These are phyloP conservation scores for Mikania micrantha DNA, from an alignment of 129 eudicot species.

Conservation along the genomic window DNA sequence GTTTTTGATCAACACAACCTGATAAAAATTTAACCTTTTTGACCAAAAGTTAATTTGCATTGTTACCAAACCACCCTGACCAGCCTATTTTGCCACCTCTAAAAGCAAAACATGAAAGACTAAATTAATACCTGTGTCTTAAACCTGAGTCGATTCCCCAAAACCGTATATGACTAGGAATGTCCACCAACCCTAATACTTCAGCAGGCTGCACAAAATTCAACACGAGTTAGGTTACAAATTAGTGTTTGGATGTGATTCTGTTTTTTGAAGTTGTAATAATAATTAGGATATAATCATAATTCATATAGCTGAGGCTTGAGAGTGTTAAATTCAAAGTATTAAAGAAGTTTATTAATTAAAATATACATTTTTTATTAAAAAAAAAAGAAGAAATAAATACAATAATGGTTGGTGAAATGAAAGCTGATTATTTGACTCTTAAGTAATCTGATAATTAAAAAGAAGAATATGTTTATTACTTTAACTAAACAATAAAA, in stretches of 20 bases:
- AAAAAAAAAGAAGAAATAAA: neutral
- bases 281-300: neutral
- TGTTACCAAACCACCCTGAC: neutral
- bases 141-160: conserved; percentile 99
- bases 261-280: neutral
- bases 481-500: neutral
- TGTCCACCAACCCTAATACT: conserved; percentile 88
- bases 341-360: neutral
- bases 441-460: neutral
- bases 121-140: conserved; percentile 60
- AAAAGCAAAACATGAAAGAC: neutral
- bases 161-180: conserved; percentile 83
- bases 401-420: neutral
- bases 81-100: neutral
- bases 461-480: neutral
- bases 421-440: neutral
- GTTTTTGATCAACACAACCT: neutral
- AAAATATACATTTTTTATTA: neutral
- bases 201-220: conserved; percentile 81
- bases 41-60: neutral
- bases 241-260: neutral
- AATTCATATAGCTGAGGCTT: neutral
- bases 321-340: neutral
- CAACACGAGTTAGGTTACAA: neutral
- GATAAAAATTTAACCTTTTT: neutral